A percentile compares a stretch with the other conserved stretches of the same genome.
These are phyloP conservation scores for Pueraria montana DNA, from an alignment of 306 rosid genomes.

Conservation along the genomic window DNA sequence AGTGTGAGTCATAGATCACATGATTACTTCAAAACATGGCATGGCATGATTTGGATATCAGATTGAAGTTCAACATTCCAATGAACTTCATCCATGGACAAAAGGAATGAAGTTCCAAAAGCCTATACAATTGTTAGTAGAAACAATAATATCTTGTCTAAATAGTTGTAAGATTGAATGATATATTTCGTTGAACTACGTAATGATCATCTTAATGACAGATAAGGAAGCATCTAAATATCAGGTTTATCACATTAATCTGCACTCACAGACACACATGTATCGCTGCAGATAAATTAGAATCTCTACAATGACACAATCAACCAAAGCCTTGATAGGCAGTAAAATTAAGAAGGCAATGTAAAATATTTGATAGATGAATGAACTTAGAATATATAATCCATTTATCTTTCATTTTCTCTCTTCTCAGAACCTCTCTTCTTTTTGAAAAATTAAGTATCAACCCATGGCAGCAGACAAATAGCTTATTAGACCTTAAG, in stretches of 20 bases:
- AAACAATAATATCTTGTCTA: slow-evolving; percentile 19
- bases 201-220: background rate
- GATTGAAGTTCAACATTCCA: slow-evolving; percentile 1
- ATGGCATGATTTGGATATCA: background rate
- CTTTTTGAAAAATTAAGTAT: background rate
- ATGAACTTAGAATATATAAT: background rate
- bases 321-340: background rate
- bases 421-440: background rate
- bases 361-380: background rate
- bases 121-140: slow-evolving; percentile 7
- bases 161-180: background rate
- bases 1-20: slow-evolving; percentile 12
- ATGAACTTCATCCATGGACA: background rate
- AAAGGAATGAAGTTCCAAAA: slow-evolving; percentile 13
- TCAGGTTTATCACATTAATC: slow-evolving; percentile 25
- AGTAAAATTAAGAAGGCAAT: background rate
- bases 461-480: background rate
- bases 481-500: background rate
- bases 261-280: background rate
- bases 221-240: slow-evolving; percentile 17
- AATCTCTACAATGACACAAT: background rate
- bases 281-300: background rate
- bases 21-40: background rate
- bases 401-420: background rate
- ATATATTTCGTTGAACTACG: background rate